These are phyloP conservation scores for Sporisorium exsertum DNA, from an alignment of 1,284 basidiomycete species.

Conservation along the genomic window DNA sequence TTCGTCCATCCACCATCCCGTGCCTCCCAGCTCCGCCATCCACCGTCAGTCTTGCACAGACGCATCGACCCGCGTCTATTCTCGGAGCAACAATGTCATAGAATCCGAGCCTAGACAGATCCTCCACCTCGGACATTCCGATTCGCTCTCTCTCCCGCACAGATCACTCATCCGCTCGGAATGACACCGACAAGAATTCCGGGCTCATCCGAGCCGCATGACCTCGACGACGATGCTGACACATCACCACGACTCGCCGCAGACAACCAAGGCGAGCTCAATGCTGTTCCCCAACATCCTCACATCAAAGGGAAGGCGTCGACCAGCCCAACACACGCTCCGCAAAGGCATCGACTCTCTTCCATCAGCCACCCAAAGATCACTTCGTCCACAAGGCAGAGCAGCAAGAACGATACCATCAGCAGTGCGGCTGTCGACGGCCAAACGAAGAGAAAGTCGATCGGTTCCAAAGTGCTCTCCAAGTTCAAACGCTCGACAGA, in stretches of 20 bases:
- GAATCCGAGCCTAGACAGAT: conserved; percentile 1
- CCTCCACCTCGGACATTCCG: background rate
- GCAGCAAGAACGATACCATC: background rate
- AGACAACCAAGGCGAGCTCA: conserved; percentile 9
- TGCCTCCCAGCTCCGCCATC: background rate
- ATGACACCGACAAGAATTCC: conserved; percentile 10
- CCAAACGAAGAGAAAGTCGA: conserved; percentile 22
- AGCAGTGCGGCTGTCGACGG: conserved; percentile 1
- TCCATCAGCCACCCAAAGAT: conserved; percentile 13
- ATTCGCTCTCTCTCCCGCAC: background rate
- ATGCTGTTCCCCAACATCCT: conserved; percentile 28
- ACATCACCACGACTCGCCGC: background rate
- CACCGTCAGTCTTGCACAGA: background rate
- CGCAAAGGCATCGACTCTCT: conserved; percentile 9
- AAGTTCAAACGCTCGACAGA: conserved; percentile 29
- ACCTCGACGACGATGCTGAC: conserved; percentile 4
- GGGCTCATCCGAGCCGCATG: conserved; percentile 32
- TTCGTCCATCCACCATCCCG: conserved; percentile 1
- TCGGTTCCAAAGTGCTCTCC: conserved; percentile 43
- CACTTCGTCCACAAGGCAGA: conserved; percentile 1
- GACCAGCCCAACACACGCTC: background rate
- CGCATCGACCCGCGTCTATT: no score
- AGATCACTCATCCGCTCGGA: background rate
- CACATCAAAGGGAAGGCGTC: conserved; percentile 10
- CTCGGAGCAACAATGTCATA: conserved; percentile 1